Evolutionary conservation across 345 rosid genomes (phyloP), one percentile per base, ranked within the genome.

Genomic region (Eucalyptus cladocalyx): DNA sequence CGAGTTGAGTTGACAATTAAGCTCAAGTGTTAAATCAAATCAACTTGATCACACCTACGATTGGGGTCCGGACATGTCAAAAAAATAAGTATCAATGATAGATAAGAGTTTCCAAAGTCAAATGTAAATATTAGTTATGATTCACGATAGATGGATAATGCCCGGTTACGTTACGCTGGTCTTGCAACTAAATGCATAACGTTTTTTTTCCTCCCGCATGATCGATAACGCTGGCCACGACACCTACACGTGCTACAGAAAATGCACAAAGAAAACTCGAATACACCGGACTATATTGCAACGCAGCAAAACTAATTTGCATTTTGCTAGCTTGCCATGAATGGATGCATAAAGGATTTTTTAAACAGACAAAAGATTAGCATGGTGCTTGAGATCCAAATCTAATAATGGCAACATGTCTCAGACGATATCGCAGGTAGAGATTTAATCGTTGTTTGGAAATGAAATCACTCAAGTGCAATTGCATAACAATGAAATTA

Each of bases 391-490:
- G n/a, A 62, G 69, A 30, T 28, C 12, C 26, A 19, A 72, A 72
- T 69, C 21, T 53, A 53, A 53, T 19, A 34, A 34, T 9, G 8
- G 14, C 43, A 34, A 72, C 14, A 10, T 34, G 43, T 72, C 8
- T 34, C 6, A 0, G 43, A 72, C 26, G 0, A 72, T 72, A 34
- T 72, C 26, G 6, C 4, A 5, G 0, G 0, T 19, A 9, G 1
- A 18, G 26, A 19, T 23, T 72, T 18, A 17, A 23, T 0, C 1
- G 2, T 9, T 18, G 45, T 9, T 72, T 18, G 43, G 14, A 69
- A 34, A 69, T 69, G 42, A 69, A 69, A 69, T 69, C 7, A 5
- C 80, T 69, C 10, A 11, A 32, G 11, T 8, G 11, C 26, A 54
- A 54, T 54, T 21, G 60, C 54, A 50, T 21, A 23, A 2, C 5